These are phyloP conservation scores for Mortierella alpina DNA, from an alignment of 192 early-diverging fungal species.

Conservation along the genomic window DNA sequence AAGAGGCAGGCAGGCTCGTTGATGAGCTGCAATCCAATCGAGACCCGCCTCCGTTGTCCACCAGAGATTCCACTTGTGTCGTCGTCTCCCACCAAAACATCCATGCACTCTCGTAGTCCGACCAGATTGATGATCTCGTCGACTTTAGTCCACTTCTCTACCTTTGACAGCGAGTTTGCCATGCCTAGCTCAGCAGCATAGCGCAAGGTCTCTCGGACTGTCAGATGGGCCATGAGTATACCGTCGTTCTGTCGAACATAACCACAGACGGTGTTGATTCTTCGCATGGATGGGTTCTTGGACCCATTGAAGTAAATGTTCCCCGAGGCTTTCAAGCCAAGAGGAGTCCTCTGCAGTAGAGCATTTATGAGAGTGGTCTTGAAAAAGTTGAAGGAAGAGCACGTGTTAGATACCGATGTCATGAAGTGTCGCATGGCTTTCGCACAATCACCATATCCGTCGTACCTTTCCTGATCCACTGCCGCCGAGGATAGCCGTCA, in stretches of 20 bases:
- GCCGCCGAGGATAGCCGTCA: conserved; percentile 35
- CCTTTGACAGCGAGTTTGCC: no score
- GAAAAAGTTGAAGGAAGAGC: not conserved
- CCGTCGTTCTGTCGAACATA: conserved; percentile 29
- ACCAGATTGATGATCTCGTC: conserved; percentile 73
- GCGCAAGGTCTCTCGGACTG: conserved; percentile 79
- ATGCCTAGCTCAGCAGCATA: conserved; percentile 78
- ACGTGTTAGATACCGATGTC: not conserved
- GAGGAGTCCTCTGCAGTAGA: not conserved
- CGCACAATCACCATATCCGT: no score
- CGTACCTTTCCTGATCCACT: conserved; percentile 32
- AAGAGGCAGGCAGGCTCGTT: conserved; percentile 78
- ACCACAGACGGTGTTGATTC: conserved; percentile 13
- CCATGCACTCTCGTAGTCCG: conserved; percentile 69
- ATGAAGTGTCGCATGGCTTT: no score
- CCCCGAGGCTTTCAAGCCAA: not conserved
- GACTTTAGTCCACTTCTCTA: conserved; percentile 70
- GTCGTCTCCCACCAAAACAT: conserved; percentile 70
- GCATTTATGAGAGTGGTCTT: conserved; percentile 22
- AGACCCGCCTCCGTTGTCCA: conserved; percentile 83
- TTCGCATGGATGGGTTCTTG: conserved; percentile 13
- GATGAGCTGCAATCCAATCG: conserved; percentile 84
- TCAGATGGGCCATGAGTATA: conserved; percentile 62
- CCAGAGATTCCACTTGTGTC: conserved; percentile 73
- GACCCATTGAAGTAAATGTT: conserved; percentile 19